phyloP scores from a whole-genome alignment of 176 grass and related monocot species.

The Neostapfia colusana region DNA sequence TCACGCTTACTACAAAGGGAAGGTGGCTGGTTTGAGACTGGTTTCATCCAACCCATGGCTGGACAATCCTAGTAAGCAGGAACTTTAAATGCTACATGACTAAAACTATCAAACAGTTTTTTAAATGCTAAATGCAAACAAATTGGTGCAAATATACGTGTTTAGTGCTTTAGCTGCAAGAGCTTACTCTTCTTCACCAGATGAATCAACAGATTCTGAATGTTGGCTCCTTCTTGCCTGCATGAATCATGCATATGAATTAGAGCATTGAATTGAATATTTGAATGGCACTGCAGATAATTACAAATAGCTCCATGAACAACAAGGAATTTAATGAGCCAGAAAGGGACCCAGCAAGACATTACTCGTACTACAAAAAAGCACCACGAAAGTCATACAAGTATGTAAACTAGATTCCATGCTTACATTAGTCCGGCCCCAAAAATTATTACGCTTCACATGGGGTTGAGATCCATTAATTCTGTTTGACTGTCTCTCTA shows the following conservation, averaged over 20 bases:
- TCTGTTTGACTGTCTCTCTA: slow-evolving; percentile 67
- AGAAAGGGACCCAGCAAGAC: neutral
- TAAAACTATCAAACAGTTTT: neutral
- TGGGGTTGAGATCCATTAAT: slow-evolving; percentile 67
- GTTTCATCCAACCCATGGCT: neutral
- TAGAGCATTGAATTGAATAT: slow-evolving; percentile 19
- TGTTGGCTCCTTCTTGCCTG: slow-evolving; percentile 84
- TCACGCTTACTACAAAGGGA: neutral
- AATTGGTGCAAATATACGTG: slow-evolving; percentile 18
- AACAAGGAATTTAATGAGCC: neutral
- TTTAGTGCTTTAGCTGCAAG: slow-evolving; percentile 14
- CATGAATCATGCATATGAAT: slow-evolving; percentile 46
- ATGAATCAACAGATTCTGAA: slow-evolving; percentile 85
- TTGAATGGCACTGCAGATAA: neutral
- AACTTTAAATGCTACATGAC: neutral
- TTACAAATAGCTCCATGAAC: neutral
- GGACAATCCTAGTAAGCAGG: neutral
- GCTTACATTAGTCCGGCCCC: slow-evolving; percentile 87
- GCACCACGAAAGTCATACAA: neutral
- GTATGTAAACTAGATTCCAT: slow-evolving; percentile 8
- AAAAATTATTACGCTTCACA: slow-evolving; percentile 82
- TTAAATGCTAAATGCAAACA: neutral
- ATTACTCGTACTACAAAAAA: neutral
- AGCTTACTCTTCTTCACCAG: slow-evolving; percentile 98
- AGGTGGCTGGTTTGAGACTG: neutral